Base-by-base conservation (phyloP, 2,329 filamentous ascomycete species). In the Sporothrix humicola region DNA sequence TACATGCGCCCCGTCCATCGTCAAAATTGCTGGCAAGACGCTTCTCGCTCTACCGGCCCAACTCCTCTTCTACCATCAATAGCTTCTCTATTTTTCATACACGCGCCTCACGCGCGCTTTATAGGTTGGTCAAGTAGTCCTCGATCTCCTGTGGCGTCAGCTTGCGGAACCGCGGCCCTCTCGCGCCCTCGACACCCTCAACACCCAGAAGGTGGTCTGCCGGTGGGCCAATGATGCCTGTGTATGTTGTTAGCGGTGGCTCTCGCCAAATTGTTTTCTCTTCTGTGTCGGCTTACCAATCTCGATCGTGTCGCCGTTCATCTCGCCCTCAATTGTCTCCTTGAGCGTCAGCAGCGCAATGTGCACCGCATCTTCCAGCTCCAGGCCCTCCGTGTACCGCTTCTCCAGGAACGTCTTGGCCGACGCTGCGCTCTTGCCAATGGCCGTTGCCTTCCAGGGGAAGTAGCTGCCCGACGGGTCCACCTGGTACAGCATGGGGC, bases 401-500 rank as follows among this genome's bases (percentile, higher is more conserved):
- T 99, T 99, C 88, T 99, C 96, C 82, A 99, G 84, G 86, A 99
- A 99, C 0, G 96, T 99, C 90, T 99, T 99, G 73, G 96, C 96
- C 80, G 94, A 97, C 56, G 96, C 97, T 71, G 96, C 96, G 81
- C 95, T 97, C 90, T 99, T 99, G 80, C 96, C 96, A 80, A 99
- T 99, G 71, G 96, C 96, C 68, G 96, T 99, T 58, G 96, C 96
- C 87, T 99, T 99, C 96, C 96, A 99, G 3, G 96, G 96, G 83
- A 98, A 99, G 83, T 99, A 99, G 82, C 93, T 97, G 78, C 96
- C 96, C 77, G 94, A 97, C n/a, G 96, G 96, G 82, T 99, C 96
- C 78, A 99, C 96, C 85, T 99, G 95, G 85, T 99, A 99, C 81
- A 99, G 85, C 88, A 97, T 98, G 66, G 96, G 96, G 6, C 96